A percentile compares a stretch with the other conserved stretches of the same genome.
phyloP scores from a whole-genome alignment of 345 rosid species.

The Ailanthus altissimus region DNA sequence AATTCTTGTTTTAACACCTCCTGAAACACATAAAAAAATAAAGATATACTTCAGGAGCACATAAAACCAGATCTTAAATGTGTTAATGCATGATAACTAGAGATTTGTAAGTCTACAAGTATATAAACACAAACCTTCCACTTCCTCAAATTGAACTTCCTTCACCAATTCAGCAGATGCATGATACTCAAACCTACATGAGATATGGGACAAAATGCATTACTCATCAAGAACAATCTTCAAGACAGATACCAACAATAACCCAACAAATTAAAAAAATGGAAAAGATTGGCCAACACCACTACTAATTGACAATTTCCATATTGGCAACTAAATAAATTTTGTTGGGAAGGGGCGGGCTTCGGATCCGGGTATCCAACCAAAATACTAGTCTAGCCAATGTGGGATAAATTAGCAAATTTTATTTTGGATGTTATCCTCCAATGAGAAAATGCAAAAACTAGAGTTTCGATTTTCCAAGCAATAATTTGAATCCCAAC shows the following conservation, averaged over 20 bases:
- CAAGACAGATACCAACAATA: not conserved
- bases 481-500: not conserved
- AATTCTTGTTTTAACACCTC: slow-evolving; percentile 76
- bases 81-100: not conserved
- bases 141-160: slow-evolving; percentile 79
- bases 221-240: not conserved
- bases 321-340: not conserved
- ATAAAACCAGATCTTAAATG: slow-evolving; percentile 15
- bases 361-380: no score
- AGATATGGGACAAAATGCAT: slow-evolving; percentile 14
- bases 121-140: slow-evolving; percentile 55
- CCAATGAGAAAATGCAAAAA: not conserved
- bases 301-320: not conserved
- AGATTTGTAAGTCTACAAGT: not conserved
- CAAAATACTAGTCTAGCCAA: no score
- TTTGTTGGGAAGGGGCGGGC: no score
- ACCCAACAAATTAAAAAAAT: not conserved
- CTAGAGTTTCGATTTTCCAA: slow-evolving; percentile 2
- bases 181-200: slow-evolving; percentile 72
- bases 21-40: slow-evolving; percentile 37
- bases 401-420: not conserved
- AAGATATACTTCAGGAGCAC: slow-evolving; percentile 22
- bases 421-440: not conserved
- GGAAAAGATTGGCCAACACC: not conserved
- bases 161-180: slow-evolving; percentile 78